These are phyloP conservation scores for Scorias spongiosa DNA, from an alignment of 2,329 filamentous ascomycete genomes.

Conservation along the genomic window DNA sequence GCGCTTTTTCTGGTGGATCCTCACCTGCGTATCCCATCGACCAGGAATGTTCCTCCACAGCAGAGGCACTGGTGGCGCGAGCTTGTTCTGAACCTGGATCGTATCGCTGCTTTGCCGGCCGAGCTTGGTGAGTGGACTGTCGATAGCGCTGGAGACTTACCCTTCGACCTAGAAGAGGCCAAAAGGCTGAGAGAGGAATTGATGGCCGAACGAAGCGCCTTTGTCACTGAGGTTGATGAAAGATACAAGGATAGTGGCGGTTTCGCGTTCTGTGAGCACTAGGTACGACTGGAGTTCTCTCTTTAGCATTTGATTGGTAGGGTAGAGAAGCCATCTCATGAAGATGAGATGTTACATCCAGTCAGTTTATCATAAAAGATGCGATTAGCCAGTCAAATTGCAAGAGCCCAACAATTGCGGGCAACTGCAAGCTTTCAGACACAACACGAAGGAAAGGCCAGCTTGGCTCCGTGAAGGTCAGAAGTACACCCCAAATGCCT, in stretches of 20 bases:
- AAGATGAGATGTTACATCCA: no score
- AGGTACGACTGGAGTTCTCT: neutral
- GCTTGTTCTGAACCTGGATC: conserved; percentile 7
- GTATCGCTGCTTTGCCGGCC: conserved; percentile 9
- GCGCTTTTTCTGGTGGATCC: conserved; percentile 47
- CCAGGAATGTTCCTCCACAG: conserved; percentile 37
- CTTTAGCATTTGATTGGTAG: no score
- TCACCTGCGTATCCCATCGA: conserved; percentile 33
- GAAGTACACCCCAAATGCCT: no score
- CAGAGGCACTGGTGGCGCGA: conserved; percentile 29
- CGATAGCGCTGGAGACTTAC: conserved; percentile 13
- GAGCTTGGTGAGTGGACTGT: conserved; percentile 17
- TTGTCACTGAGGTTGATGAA: conserved; percentile 7
- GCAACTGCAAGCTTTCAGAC: no score
- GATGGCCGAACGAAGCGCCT: conserved; percentile 17
- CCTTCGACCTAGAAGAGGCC: conserved; percentile 14
- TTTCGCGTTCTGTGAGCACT: neutral
- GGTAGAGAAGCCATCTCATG: no score
- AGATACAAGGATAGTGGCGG: neutral
- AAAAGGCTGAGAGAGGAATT: conserved; percentile 13
- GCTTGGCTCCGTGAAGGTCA: no score
- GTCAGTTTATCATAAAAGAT: no score
- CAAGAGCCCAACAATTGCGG: no score
- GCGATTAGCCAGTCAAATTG: no score
- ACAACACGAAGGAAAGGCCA: no score